These are phyloP conservation scores for Paspalum notatum DNA, from an alignment of 176 grass and related monocot genomes.

Conservation along the genomic window DNA sequence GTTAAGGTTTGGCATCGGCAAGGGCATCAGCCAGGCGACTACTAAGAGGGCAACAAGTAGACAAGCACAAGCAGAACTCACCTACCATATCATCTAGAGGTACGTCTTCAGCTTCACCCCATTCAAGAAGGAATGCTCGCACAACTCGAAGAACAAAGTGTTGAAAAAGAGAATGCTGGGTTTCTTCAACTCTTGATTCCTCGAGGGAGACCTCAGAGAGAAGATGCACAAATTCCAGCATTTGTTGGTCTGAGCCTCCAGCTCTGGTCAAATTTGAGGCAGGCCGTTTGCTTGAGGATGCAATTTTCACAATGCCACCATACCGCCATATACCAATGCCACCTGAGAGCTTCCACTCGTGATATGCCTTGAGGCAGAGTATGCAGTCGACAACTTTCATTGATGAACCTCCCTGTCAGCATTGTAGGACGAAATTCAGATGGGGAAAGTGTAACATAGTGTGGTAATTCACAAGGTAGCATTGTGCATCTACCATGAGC, in stretches of 20 bases:
- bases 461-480: background rate
- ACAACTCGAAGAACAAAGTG: constrained; percentile 70
- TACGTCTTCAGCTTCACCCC: constrained; percentile 58
- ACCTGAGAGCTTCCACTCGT: constrained; percentile 84
- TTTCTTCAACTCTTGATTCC: constrained; percentile 61
- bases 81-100: constrained; percentile 86
- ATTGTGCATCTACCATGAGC: background rate
- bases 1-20: background rate
- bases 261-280: constrained; percentile 45
- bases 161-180: constrained; percentile 58
- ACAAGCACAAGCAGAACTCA: constrained; percentile 53
- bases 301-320: constrained; percentile 78
- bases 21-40: background rate
- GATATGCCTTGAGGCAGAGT: constrained; percentile 82
- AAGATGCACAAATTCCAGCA: constrained; percentile 75
- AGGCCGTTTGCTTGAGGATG: constrained; percentile 54
- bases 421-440: constrained; percentile 25
- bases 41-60: background rate
- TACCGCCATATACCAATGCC: constrained; percentile 87
- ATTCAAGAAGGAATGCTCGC: constrained; percentile 64
- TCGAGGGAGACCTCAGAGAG: constrained; percentile 70
- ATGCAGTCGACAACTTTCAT: constrained; percentile 92
- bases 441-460: background rate
- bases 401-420: constrained; percentile 73
- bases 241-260: constrained; percentile 63